These are phyloP conservation scores for Globisporangium irregulare DNA, from an alignment of 352 stramenopile species.

Conservation along the genomic window DNA sequence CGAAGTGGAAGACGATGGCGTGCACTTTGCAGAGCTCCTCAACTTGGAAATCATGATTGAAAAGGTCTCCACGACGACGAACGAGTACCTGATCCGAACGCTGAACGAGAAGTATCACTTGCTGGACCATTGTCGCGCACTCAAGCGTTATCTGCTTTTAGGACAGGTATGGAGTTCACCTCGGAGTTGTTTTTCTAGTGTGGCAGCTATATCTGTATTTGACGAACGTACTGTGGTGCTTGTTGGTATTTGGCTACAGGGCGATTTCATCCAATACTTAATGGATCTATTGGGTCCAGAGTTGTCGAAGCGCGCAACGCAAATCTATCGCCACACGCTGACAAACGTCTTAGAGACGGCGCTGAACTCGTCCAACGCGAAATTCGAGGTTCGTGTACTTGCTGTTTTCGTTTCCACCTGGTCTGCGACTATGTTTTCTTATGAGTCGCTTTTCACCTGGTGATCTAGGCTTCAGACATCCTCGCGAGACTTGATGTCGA, in stretches of 20 bases:
- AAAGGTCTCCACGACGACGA: constrained; percentile 76
- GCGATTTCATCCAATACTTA: constrained; percentile 96
- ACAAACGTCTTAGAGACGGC: constrained; percentile 93
- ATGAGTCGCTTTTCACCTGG: background rate
- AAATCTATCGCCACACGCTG: constrained; percentile 96
- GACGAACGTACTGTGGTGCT: background rate
- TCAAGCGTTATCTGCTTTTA: constrained; percentile 98
- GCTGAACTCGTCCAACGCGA: constrained; percentile 94
- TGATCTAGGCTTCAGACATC: constrained; percentile 78
- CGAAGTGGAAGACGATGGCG: constrained; percentile 51
- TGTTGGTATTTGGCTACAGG: constrained; percentile 37
- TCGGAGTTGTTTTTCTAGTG: background rate
- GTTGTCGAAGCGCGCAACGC: constrained; percentile 84
- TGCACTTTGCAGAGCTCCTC: constrained; percentile 68
- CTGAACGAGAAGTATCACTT: constrained; percentile 93
- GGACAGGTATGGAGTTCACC: constrained; percentile 75
- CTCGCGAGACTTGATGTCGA: constrained; percentile 92
- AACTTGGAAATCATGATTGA: constrained; percentile 78
- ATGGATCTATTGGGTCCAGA: constrained; percentile 93
- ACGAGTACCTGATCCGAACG: constrained; percentile 89
- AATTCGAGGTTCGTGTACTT: constrained; percentile 77
- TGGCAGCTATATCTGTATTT: background rate
- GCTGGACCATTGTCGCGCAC: constrained; percentile 91
- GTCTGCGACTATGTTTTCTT: background rate
- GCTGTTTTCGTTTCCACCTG: background rate